Percentiles rank a stretch among this genome's conserved stretches.
Evolutionary conservation across 1,284 basidiomycete species (phyloP).

Genomic region (Xerocomus amazonicus): DNA sequence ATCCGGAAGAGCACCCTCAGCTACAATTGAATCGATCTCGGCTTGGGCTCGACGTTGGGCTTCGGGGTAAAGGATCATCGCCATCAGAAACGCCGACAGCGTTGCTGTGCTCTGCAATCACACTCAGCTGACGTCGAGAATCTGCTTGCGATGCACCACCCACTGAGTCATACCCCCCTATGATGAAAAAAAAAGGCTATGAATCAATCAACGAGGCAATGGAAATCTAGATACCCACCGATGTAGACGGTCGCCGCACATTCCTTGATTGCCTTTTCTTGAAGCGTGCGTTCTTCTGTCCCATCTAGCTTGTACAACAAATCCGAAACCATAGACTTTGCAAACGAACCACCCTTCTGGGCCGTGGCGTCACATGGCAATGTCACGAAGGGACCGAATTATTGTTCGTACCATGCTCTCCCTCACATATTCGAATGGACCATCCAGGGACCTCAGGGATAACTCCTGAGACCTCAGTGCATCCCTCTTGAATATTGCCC

Average conservation of each 20-base stretch:
- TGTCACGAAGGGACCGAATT: not conserved
- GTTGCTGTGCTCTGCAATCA: conserved; percentile 25
- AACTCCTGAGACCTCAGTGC: conserved; percentile 29
- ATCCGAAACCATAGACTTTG: conserved; percentile 32
- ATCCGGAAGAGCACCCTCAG: conserved; percentile 18
- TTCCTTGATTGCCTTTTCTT: conserved; percentile 27
- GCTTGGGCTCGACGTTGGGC: conserved; percentile 29
- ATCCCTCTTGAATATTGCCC: conserved; percentile 27
- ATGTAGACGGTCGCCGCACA: conserved; percentile 33
- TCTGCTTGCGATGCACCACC: conserved; percentile 1
- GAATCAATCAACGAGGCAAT: not conserved
- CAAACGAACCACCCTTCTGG: conserved; percentile 28
- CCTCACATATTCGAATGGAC: conserved; percentile 29
- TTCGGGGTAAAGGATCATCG: conserved; percentile 33
- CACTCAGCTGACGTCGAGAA: not conserved
- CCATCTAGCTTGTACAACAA: conserved; percentile 19
- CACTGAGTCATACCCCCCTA: conserved; percentile 30
- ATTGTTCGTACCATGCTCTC: conserved; percentile 24
- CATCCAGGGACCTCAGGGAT: conserved; percentile 20
- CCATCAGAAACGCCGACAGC: conserved; percentile 26
- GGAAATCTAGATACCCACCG: conserved; percentile 10
- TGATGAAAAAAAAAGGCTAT: too few species aligned
- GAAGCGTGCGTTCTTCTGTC: conserved; percentile 8
- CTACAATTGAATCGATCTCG: conserved; percentile 30
- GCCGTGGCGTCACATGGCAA: conserved; percentile 2